These are phyloP conservation scores for Backusella tarrabulga DNA, from an alignment of 192 early-diverging fungal genomes.

Conservation along the genomic window DNA sequence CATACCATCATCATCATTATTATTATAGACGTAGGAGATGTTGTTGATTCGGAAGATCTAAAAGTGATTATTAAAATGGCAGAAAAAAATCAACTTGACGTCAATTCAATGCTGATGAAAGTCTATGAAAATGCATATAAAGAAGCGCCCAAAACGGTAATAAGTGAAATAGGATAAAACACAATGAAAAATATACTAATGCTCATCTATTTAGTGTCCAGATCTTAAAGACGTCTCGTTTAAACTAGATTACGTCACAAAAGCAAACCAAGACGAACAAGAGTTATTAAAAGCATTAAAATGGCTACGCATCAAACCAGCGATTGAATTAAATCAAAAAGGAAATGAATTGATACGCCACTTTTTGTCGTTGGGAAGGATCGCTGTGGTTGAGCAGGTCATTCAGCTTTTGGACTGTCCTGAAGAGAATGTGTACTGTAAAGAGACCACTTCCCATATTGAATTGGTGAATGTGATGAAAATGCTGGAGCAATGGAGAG, in stretches of 20 bases:
- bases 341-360: not conserved
- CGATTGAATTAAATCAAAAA: not conserved
- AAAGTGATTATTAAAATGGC: not conserved
- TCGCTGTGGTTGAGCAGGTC: not conserved
- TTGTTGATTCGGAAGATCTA: not conserved
- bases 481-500: not conserved
- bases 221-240: not conserved
- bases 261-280: not conserved
- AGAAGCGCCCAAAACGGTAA: not conserved
- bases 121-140: not conserved
- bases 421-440: not conserved
- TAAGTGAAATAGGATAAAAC: not conserved
- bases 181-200: not conserved
- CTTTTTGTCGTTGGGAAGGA: not conserved
- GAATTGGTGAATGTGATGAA: not conserved
- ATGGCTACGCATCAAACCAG: not conserved
- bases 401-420: not conserved
- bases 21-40: not conserved
- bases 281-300: not conserved
- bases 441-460: not conserved
- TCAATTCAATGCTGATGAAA: not conserved
- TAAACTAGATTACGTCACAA: not conserved
- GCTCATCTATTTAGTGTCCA: not conserved
- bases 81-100: not conserved
- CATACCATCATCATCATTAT: not conserved